Conservation (phyloP, 441 rosid genomes). For the Adansonia gregorii region DNA sequence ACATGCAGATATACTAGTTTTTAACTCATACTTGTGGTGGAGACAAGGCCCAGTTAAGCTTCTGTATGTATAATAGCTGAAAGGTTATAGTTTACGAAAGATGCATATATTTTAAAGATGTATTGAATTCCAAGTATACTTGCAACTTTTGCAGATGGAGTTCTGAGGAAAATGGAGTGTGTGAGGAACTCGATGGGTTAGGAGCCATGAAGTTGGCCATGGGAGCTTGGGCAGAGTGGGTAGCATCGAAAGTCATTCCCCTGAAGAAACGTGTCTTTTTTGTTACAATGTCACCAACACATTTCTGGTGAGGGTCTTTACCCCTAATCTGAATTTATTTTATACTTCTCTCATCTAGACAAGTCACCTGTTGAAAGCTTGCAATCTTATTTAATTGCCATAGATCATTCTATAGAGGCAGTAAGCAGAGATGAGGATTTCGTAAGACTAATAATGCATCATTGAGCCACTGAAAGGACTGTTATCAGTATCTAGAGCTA, state of each 20-base stretch:
- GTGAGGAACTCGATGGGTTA: constrained; percentile 77
- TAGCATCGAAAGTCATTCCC: constrained; percentile 57
- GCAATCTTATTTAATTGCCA: background rate
- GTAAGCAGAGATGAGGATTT: background rate
- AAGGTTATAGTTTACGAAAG: constrained; percentile 19
- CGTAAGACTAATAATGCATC: background rate
- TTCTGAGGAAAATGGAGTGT: constrained; percentile 58
- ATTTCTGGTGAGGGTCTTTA: constrained; percentile 60
- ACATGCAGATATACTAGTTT: constrained; percentile 83
- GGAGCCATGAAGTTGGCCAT: constrained; percentile 93
- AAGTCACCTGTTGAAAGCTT: constrained; percentile 3
- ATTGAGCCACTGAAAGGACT: background rate
- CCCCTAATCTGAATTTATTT: constrained; percentile 6
- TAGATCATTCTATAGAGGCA: background rate
- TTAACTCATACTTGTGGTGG: constrained; percentile 98
- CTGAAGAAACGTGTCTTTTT: constrained; percentile 63
- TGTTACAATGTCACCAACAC: constrained; percentile 94
- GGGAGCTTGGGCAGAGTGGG: constrained; percentile 92
- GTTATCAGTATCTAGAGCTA: background rate
- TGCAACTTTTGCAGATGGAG: constrained; percentile 71
- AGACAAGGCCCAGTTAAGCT: constrained; percentile 93
- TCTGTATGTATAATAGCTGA: constrained; percentile 47
- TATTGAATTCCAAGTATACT: constrained; percentile 14
- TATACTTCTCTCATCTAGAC: background rate
- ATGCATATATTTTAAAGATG: background rate